Percentiles rank a stretch among this genome's conserved stretches.
Conservation (phyloP, 2,329 filamentous ascomycete species). For the Lecanicillium sp. region DNA sequence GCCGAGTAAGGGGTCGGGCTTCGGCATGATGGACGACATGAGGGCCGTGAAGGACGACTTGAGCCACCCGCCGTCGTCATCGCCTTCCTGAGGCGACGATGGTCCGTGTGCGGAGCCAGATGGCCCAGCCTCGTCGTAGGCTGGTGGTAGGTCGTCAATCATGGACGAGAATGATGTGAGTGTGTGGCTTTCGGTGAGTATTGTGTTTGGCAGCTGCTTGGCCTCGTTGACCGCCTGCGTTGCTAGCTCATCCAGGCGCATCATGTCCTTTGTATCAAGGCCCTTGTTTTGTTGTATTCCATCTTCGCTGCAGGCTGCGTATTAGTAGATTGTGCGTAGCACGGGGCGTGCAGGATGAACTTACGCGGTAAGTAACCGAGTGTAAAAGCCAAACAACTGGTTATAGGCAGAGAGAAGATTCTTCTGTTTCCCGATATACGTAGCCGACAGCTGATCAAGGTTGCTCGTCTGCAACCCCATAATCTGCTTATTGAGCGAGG, state of each 20-base stretch:
- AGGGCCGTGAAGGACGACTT: conserved; percentile 3
- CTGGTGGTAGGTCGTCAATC: no score
- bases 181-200: neutral
- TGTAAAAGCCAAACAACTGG: conserved; percentile 2
- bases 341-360: no score
- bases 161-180: neutral
- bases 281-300: conserved; percentile 1
- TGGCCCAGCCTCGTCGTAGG: no score
- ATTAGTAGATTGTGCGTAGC: neutral
- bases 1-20: conserved; percentile 3
- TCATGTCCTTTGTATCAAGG: conserved; percentile 1
- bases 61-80: neutral
- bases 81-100: no score
- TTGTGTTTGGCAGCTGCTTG: conserved; percentile 1
- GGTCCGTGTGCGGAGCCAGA: no score
- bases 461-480: neutral
- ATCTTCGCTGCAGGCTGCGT: neutral
- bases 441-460: neutral
- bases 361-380: neutral
- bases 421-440: conserved; percentile 1
- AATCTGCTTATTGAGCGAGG: conserved; percentile 2
- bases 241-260: neutral
- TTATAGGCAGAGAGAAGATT: neutral
- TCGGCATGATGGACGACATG: conserved; percentile 4
- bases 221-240: neutral